Percentiles rank a stretch among this genome's conserved stretches.
phyloP scores from a whole-genome alignment of 176 grass and related monocot genomes.

The Echinochloa phyllopogon region DNA sequence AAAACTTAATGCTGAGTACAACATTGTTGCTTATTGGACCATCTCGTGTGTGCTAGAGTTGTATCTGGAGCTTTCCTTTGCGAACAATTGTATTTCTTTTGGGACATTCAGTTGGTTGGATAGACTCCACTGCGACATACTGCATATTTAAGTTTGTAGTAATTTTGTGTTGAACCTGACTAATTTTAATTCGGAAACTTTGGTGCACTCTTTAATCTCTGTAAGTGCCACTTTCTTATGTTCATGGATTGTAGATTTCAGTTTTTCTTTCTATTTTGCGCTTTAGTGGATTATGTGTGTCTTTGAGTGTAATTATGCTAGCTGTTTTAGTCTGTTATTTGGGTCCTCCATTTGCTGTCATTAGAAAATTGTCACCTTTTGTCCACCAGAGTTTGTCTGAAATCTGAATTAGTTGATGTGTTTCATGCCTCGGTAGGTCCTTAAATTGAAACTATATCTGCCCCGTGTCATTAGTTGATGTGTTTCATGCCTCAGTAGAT shows the following conservation, averaged over 20 bases:
- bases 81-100: background rate
- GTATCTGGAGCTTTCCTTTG: background rate
- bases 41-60: background rate
- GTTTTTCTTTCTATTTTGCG: background rate
- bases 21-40: background rate
- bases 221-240: background rate
- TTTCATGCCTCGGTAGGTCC: background rate
- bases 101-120: background rate
- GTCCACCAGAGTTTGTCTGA: background rate
- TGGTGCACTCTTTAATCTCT: background rate
- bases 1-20: background rate
- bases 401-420: background rate
- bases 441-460: background rate
- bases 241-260: background rate
- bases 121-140: background rate
- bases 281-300: background rate
- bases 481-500: background rate
- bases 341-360: background rate
- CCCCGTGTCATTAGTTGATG: background rate
- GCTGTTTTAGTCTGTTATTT: background rate
- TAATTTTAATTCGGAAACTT: background rate
- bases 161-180: background rate
- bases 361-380: background rate
- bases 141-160: background rate
- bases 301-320: background rate